Evolutionary conservation across 495 filamentous ascomycete genomes (phyloP), one percentile per base, ranked within the genome.

Genomic region (Penicillium pancosmium): DNA sequence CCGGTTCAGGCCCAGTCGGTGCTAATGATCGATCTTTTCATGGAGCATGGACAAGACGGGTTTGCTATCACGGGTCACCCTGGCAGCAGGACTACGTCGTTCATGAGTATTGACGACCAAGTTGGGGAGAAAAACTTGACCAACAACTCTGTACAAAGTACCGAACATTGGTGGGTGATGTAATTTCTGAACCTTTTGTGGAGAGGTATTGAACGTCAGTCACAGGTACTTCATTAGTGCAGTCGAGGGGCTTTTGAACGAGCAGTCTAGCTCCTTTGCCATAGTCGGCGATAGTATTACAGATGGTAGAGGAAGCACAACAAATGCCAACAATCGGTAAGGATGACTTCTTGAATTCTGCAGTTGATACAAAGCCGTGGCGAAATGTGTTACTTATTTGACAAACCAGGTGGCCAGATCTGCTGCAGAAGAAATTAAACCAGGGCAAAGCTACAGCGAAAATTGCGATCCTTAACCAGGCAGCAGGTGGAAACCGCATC

Each of bases 281-380:
- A 83, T 92, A 27, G 75, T 92, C 5, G 88, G 89, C 5, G 89
- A 92, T 66, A 88, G 85, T 61, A 90, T 92, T 62, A 91, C 88
- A 5, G 89, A 91, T 55, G 89, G 88, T 0, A 78, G 86, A 2
- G 83, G 84, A 31, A 88, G 84, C 68, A 80, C 74, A 36, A 84
- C 84, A 25, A 83, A 92, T 63, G 69, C 64, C 12, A 89, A 92
- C 60, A 82, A 88, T 60, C 83, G 86, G 81, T 86, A 70, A 52
- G 65, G 31, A 4, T 25, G 40, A 9, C 41, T n/a, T 25, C 19
- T 31, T 31, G 27, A 9, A 31, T 31, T 31, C 27, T 31, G 27
- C 27, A 8, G 27, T 31, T 9, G 27, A 31, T 31, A 31, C 27
- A 31, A 9, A 31, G 27, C 27, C 27, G 8, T 9, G 5, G 27